These are phyloP conservation scores for Pisolithus marmoratus DNA, from an alignment of 768 basidiomycete species.

Conservation along the genomic window DNA sequence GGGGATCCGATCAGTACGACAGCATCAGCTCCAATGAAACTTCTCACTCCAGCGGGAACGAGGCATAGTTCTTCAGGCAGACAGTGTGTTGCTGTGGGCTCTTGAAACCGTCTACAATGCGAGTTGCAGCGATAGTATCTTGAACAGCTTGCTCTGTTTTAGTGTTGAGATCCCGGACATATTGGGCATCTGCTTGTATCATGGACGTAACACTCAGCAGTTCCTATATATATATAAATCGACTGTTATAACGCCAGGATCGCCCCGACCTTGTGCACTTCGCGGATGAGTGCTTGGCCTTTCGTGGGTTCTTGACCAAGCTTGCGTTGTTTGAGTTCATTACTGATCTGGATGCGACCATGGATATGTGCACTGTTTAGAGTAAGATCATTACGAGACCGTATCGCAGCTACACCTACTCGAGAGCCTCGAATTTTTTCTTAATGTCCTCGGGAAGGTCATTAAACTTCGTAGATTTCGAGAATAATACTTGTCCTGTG, in stretches of 20 bases:
- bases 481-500: slow-evolving; percentile 26
- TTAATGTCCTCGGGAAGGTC: slow-evolving; percentile 70
- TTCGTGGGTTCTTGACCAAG: slow-evolving; percentile 70
- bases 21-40: background rate
- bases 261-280: slow-evolving; percentile 54
- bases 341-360: slow-evolving; percentile 74
- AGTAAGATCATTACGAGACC: slow-evolving; percentile 6
- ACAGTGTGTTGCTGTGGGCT: slow-evolving; percentile 67
- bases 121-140: slow-evolving; percentile 72
- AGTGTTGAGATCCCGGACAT: slow-evolving; percentile 63
- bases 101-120: slow-evolving; percentile 72
- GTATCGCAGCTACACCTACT: slow-evolving; percentile 42
- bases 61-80: slow-evolving; percentile 71
- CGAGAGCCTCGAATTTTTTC: slow-evolving; percentile 59
- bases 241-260: background rate
- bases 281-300: slow-evolving; percentile 62
- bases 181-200: slow-evolving; percentile 60
- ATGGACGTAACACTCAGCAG: slow-evolving; percentile 55
- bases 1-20: background rate
- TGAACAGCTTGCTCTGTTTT: slow-evolving; percentile 76
- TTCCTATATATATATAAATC: slow-evolving; percentile 43
- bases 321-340: slow-evolving; percentile 71
- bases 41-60: slow-evolving; percentile 77
- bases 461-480: slow-evolving; percentile 70
- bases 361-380: slow-evolving; percentile 58